Evolutionary conservation across 805 yeast species (phyloP), one percentile per base, ranked within the genome.

Genomic region (Metschnikowia reukaufii): DNA sequence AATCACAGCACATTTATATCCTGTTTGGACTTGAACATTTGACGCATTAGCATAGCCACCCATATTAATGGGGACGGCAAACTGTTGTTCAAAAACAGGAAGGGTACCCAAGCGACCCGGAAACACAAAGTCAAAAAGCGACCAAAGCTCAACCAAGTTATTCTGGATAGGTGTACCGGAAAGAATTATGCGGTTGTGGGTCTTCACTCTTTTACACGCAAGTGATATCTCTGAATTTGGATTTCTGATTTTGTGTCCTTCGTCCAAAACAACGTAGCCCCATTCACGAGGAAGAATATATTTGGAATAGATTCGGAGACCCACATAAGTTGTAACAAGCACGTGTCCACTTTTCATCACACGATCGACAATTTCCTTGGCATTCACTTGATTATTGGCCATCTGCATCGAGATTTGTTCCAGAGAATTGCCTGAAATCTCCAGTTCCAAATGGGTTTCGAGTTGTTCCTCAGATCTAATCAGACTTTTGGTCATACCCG

Each of bases 21-120:
- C 97, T 1, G 97, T 84, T 61, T 92, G 97, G 0, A 94, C 98
- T 62, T 94, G 97, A 3, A 94, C 80, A 62, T 94, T 94, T 1
- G 95, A 83, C 0, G 99, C 98, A 69, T 92, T 94, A 1, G 99
- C 96, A 67, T 94, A 94, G 0, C 99, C 99, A n/a, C 99, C 99
- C 62, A 88, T 77, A 60, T 90, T 92, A 37, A 94, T 94, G 0
- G 99, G 99, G 5, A 84, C 74, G 2, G 96, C 86, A 64, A 94
- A 94, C 63, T 94, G 97, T 44, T 79, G 86, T 65, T 91, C 96
- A 58, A 94, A 94, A 0, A 94, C 92, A 0, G 99, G 99, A 19
- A 94, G 70, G 0, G 99, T 94, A 0, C 99, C 99, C 18, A 94
- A 68, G 51, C 96, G 73, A 0, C 99, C 99, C 0, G 99, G 99